These are phyloP conservation scores for Gorgonomyces haynaldii DNA, from an alignment of 192 early-diverging fungal genomes.

Conservation along the genomic window DNA sequence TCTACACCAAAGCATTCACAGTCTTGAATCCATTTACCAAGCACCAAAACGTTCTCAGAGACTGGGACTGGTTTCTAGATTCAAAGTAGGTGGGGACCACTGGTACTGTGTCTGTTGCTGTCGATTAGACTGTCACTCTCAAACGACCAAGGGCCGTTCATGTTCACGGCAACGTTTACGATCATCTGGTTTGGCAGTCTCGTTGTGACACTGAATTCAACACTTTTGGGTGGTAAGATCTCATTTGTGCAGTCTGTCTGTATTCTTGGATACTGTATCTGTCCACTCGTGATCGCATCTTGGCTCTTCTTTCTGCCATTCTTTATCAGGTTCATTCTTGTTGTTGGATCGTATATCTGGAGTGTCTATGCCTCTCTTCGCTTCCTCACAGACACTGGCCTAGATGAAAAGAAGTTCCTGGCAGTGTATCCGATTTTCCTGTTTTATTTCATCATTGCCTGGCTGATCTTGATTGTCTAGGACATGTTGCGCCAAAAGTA, in stretches of 20 bases:
- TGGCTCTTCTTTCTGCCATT: slow-evolving; percentile 46
- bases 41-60: slow-evolving; percentile 51
- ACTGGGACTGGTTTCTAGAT: slow-evolving; percentile 49
- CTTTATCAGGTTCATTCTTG: slow-evolving; percentile 63
- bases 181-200: slow-evolving; percentile 92
- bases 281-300: slow-evolving; percentile 76
- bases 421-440: slow-evolving; percentile 90
- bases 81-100: slow-evolving; percentile 83
- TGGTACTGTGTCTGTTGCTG: slow-evolving; percentile 82
- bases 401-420: slow-evolving; percentile 71
- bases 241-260: slow-evolving; percentile 97
- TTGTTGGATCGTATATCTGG: slow-evolving; percentile 73
- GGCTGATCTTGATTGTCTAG: slow-evolving; percentile 70
- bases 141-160: slow-evolving; percentile 62
- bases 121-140: slow-evolving; percentile 56
- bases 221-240: slow-evolving; percentile 83
- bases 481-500: no score
- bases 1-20: slow-evolving; percentile 60
- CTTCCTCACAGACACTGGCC: slow-evolving; percentile 80
- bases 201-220: slow-evolving; percentile 90
- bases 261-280: slow-evolving; percentile 92
- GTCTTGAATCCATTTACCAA: slow-evolving; percentile 55
- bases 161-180: slow-evolving; percentile 88
- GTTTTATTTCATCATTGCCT: slow-evolving; percentile 90
- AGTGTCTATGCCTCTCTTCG: slow-evolving; percentile 79